Base-by-base conservation (phyloP, 2,329 filamentous ascomycete species). In the Fusarium domesticum region DNA sequence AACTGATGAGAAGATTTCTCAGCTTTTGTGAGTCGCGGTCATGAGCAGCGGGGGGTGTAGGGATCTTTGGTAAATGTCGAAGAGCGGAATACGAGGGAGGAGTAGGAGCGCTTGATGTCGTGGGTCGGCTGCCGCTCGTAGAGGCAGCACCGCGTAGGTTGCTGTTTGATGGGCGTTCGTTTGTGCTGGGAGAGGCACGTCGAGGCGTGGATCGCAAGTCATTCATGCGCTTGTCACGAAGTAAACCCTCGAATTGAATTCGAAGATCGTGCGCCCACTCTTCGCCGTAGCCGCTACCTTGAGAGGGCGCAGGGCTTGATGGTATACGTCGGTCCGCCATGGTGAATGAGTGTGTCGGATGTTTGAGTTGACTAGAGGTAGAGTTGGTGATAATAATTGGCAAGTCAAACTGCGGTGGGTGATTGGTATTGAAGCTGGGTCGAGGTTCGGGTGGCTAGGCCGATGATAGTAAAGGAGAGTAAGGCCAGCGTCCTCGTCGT, bases 161-260 rank as follows among this genome's bases (percentile, higher is more conserved):
- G 46, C 70, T 64, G 15, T 72, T 75, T 4, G 80, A 80, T 1
- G 73, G 63, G 42, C 70, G 69, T 55, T 82, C 77, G 50, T 68
- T 58, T 45, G 50, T 73, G 71, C 53, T 32, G 75, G 84, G 76
- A 23, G 83, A 81, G 43, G 76, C 73, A 55, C 83, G 80, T 58
- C 85, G 83, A 19, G 68, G 63, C 17, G 58, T 56, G 6, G 64
- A 57, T 39, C 70, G 69, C 25, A 96, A 76, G 53, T 91, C 87
- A 65, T 89, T 91, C 75, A 96, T 83, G 66, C 90, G 82, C 73
- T 88, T 91, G 45, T 87, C 89, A 65, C 88, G 85, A 62, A 97
- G 77, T 48, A 95, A 74, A 53, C 90, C 85, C 65, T 95, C 89
- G 67, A 96, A 96, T 62, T 89, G 86, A 59, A 85, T 73, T 39